phyloP scores from a whole-genome alignment of 495 filamentous ascomycete genomes.

The Lindgomyces ingoldianus region DNA sequence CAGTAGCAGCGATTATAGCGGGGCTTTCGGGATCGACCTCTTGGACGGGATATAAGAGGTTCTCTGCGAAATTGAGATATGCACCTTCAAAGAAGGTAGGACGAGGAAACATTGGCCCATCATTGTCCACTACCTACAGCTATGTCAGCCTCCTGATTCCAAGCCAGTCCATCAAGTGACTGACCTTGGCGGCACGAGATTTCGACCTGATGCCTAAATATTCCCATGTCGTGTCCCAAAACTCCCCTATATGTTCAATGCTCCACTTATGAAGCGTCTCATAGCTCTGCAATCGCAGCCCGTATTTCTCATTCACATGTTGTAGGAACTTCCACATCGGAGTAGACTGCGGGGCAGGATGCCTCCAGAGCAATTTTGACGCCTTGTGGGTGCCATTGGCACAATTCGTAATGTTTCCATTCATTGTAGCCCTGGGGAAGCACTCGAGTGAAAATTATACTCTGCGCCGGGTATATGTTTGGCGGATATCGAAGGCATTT shows the following conservation, averaged over 20 bases:
- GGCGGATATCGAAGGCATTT: conserved; percentile 18
- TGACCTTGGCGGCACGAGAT: conserved; percentile 4
- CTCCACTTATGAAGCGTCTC: conserved; percentile 80
- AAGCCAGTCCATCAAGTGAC: conserved; percentile 7
- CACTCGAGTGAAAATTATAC: not conserved
- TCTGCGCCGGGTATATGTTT: not conserved
- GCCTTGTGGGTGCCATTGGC: conserved; percentile 25
- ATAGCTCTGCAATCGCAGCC: conserved; percentile 63
- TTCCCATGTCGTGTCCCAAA: conserved; percentile 87
- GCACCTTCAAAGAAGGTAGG: conserved; percentile 80
- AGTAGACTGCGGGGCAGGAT: conserved; percentile 47
- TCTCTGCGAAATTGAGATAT: conserved; percentile 87
- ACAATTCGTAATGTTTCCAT: conserved; percentile 2
- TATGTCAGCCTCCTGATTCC: not conserved
- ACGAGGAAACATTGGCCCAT: conserved; percentile 75
- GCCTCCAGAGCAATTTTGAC: conserved; percentile 52
- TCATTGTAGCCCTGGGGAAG: conserved; percentile 2
- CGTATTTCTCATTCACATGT: conserved; percentile 66
- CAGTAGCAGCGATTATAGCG: conserved; percentile 75
- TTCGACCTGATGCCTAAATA: conserved; percentile 71
- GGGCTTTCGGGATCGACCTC: conserved; percentile 57
- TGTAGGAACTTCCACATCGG: conserved; percentile 52
- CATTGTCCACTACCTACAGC: conserved; percentile 64
- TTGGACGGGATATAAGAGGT: conserved; percentile 74
- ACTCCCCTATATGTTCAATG: conserved; percentile 67